These are phyloP conservation scores for Talaromyces sp. DNA, from an alignment of 2,329 filamentous ascomycete species.

Conservation along the genomic window DNA sequence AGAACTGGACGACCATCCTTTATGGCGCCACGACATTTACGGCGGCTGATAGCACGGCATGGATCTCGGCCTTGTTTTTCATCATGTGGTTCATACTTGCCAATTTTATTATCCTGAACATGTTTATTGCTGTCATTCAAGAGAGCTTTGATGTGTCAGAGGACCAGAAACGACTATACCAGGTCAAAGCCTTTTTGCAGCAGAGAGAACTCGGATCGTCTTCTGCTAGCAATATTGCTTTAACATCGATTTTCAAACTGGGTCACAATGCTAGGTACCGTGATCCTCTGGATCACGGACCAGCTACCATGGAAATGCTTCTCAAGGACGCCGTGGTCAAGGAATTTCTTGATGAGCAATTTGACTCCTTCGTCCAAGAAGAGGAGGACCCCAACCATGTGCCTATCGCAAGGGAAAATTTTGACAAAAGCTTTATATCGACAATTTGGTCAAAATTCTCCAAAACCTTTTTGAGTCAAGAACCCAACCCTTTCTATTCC, in stretches of 20 bases:
- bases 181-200: conserved; percentile 91
- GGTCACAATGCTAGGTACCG: conserved; percentile 55
- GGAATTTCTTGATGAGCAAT: conserved; percentile 81
- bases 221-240: conserved; percentile 61
- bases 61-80: conserved; percentile 87
- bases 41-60: conserved; percentile 63
- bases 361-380: conserved; percentile 11
- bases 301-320: conserved; percentile 90
- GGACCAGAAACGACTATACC: conserved; percentile 93
- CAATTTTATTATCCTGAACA: conserved; percentile 95
- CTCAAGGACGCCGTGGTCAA: conserved; percentile 92
- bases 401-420: conserved; percentile 12
- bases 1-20: conserved; percentile 88
- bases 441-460: conserved; percentile 56
- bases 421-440: conserved; percentile 56
- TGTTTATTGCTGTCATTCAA: conserved; percentile 99
- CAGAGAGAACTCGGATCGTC: conserved; percentile 75
- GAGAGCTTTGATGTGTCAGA: conserved; percentile 99
- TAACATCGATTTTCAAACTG: conserved; percentile 56
- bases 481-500: conserved; percentile 94
- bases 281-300: conserved; percentile 88
- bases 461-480: conserved; percentile 55
- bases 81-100: conserved; percentile 94
- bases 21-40: conserved; percentile 75
- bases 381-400: neutral